Evolutionary conservation across 495 filamentous ascomycete genomes (phyloP), one percentile per base, ranked within the genome.

Genomic region (Penicillium argentinense): DNA sequence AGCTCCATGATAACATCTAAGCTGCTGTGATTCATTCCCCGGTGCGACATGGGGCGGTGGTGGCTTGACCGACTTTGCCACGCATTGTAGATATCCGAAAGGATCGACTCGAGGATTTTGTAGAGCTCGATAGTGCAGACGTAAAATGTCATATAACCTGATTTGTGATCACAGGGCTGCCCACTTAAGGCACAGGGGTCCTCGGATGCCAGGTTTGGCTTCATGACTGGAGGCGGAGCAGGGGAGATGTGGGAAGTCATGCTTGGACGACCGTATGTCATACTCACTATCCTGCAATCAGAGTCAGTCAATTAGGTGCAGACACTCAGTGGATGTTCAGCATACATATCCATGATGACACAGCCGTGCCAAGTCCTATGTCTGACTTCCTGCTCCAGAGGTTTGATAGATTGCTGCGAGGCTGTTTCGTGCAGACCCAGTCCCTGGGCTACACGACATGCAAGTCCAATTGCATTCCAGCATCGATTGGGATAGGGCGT

Each of bases 331-430:
- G n/a, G n/a, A n/a, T n/a, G n/a, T n/a, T n/a, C 12, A 3, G 60
- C 68, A 42, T 51, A 76, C 72, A 69, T 64, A 32, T 77, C 74
- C 52, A 78, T 56, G 12, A 73, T 62, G 1, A 77, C 68, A 47
- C 75, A 78, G 7, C 64, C 68, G 55, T 77, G 71, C 74, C 75
- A 78, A 0, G 69, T 72, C 4, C 74, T 65, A 25, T 66, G 53
- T n/a, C 67, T 60, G 9, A 75, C 66, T 30, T 78, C 73, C 1
- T 30, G 52, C 30, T 76, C 71, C 17, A 72, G 34, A 0, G 61
- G 62, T 2, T 59, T 56, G 9, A 58, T 49, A n/a, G 56, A 47
- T 4, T 23, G 39, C 4, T 53, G 48, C 5, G 51, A 51, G 0
- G 60, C 38, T 30, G 68, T 56, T 47, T 71, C 64, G 40, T 79